Evolutionary conservation across 257 asterid genomes (phyloP).

Genomic region (Fraxinus cuspidata): DNA sequence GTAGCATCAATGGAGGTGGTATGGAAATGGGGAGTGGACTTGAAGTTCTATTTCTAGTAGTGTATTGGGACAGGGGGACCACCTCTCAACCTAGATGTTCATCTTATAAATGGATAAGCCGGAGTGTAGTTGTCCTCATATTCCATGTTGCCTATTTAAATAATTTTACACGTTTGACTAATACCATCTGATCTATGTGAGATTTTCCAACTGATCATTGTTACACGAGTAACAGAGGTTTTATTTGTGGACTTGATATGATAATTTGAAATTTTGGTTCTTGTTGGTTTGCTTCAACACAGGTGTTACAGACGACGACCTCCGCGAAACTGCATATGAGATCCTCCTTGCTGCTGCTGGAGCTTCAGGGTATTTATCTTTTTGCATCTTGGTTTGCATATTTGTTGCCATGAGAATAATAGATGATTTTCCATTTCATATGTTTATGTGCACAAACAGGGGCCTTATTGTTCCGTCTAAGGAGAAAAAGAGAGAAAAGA

Average conservation of each 20-base stretch:
- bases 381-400: conserved; percentile 11
- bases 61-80: neutral
- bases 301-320: conserved; percentile 90
- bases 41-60: neutral
- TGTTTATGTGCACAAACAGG: conserved; percentile 45
- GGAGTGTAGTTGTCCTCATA: neutral
- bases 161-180: neutral
- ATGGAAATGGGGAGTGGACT: neutral
- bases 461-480: conserved; percentile 94
- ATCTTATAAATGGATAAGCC: neutral
- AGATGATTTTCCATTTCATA: conserved; percentile 21
- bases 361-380: conserved; percentile 81
- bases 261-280: neutral
- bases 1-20: neutral
- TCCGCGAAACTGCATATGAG: conserved; percentile 94
- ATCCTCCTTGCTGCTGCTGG: conserved; percentile 97
- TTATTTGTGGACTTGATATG: neutral
- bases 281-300: conserved; percentile 26
- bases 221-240: neutral
- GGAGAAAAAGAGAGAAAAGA: conserved; percentile 85
- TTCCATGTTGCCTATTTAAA: neutral
- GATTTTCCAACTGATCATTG: neutral
- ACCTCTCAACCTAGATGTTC: neutral
- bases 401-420: conserved; percentile 22
- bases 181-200: neutral